Evolutionary conservation across 1,284 basidiomycete genomes (phyloP).

Genomic region (Termitomyces sp.): DNA sequence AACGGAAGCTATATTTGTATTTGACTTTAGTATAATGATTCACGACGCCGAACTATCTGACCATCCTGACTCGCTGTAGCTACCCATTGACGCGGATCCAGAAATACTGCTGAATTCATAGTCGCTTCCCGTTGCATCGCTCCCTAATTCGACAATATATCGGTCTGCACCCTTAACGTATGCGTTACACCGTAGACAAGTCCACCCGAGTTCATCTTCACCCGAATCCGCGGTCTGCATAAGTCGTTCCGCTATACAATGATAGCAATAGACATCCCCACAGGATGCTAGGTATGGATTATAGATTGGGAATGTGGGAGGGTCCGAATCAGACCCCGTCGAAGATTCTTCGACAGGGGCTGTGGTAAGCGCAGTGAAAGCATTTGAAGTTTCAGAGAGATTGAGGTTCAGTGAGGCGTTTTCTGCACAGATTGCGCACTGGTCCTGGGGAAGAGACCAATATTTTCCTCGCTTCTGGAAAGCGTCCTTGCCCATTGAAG

Average conservation of each 20-base stretch:
- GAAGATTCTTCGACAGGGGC: conserved; percentile 13
- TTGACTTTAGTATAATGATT: not conserved
- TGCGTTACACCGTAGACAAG: conserved; percentile 74
- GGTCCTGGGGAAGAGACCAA: conserved; percentile 55
- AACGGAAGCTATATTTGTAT: not conserved
- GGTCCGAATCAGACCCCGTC: conserved; percentile 29
- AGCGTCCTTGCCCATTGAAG: not conserved
- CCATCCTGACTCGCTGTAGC: conserved; percentile 46
- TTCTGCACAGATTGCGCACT: conserved; percentile 78
- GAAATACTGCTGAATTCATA: conserved; percentile 52
- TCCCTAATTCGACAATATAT: conserved; percentile 31
- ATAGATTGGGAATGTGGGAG: conserved; percentile 59
- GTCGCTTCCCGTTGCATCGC: conserved; percentile 43
- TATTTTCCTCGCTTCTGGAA: conserved; percentile 51
- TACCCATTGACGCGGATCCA: conserved; percentile 42
- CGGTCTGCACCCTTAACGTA: conserved; percentile 53
- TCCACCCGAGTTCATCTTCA: conserved; percentile 59
- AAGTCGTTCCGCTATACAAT: conserved; percentile 80
- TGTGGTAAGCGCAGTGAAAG: conserved; percentile 38
- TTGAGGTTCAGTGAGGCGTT: conserved; percentile 60
- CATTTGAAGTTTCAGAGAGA: conserved; percentile 46
- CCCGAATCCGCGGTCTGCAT: conserved; percentile 66
- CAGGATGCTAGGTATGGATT: conserved; percentile 75
- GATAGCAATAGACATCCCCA: conserved; percentile 83
- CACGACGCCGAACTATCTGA: conserved; percentile 25